Evolutionary conservation across 2,329 filamentous ascomycete genomes (phyloP), one percentile per base, ranked within the genome.

Genomic region (Capronia americana): DNA sequence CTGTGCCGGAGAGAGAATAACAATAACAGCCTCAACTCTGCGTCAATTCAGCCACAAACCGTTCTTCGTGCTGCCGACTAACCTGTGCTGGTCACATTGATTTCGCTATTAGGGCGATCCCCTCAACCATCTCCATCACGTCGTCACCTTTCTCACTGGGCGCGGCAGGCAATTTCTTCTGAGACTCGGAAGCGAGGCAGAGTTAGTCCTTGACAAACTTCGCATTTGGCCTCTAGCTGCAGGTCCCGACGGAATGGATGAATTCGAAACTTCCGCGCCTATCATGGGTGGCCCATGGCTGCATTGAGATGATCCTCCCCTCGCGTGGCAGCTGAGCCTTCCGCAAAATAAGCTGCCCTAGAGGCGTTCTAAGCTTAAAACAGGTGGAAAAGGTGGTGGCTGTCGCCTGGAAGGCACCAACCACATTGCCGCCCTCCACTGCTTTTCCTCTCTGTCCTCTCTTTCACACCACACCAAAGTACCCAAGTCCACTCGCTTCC

Each of bases 241-340:
- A 62, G 50, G 60, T 62, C 60, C 60, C 60, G 60, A 62, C 58
- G 50, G 51, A 62, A 24, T 51, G 60, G 51, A 56, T 55, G 60
- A 32, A 32, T 48, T 53, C 32, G 32, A 32, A 24, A 3, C 20
- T 30, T 54, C 58, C 58, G 58, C 58, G 32, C 58, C 58, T 61
- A 61, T 54, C 46, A 54, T 48, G 58, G 58, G 32, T 17, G 28
- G 12, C 14, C 32, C 26, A 11, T 41, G 23, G 41, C 28, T 30
- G 26, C 44, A 24, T 59, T 17, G 46, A 53, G 26, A 17, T 53
- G 38, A 38, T 48, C 57, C 28, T 28, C 14, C 32, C 20, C 58
- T 53, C 58, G 58, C 58, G 58, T 61, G 58, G 58, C 58, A 61
- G 58, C 58, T 61, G 58, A 61, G 24, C 44, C 48, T 53, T 54